phyloP scores from a whole-genome alignment of 2,329 filamentous ascomycete genomes.

The Paecilomyces sp. region DNA sequence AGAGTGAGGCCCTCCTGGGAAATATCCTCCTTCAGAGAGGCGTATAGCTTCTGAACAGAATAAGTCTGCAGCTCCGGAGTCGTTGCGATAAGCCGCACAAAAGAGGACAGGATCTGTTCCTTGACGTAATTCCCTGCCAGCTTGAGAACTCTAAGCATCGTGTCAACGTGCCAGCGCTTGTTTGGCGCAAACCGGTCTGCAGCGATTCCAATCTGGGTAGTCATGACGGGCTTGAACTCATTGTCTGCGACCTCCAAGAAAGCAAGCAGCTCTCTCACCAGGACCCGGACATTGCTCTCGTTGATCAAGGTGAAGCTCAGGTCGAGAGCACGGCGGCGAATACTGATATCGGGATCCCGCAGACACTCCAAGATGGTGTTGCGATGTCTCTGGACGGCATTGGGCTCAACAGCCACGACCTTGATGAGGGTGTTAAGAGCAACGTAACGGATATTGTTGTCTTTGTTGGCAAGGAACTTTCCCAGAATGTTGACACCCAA shows the following conservation, averaged over 20 bases:
- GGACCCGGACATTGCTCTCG: conserved; percentile 86
- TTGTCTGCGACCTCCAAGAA: conserved; percentile 97
- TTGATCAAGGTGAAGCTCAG: conserved; percentile 98
- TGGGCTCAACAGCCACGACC: conserved; percentile 95
- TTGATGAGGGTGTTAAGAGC: conserved; percentile 96
- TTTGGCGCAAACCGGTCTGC: conserved; percentile 94
- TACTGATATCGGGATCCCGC: conserved; percentile 95
- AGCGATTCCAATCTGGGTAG: conserved; percentile 92
- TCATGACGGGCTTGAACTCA: conserved; percentile 98
- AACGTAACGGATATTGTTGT: conserved; percentile 99
- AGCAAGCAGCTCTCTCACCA: conserved; percentile 86
- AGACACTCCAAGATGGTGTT: conserved; percentile 97
- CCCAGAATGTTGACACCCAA: conserved; percentile 96
- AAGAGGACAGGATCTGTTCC: conserved; percentile 94
- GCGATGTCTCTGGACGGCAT: conserved; percentile 91
- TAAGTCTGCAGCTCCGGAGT: conserved; percentile 94
- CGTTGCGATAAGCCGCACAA: conserved; percentile 90
- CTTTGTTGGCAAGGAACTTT: conserved; percentile 95
- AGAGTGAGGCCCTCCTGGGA: conserved; percentile 93
- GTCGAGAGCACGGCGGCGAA: conserved; percentile 87
- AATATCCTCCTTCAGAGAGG: conserved; percentile 87
- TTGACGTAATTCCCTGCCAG: conserved; percentile 95
- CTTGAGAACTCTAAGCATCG: conserved; percentile 88
- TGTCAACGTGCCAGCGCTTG: conserved; percentile 98
- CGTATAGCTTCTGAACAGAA: conserved; percentile 89